Conservation (phyloP, 768 basidiomycete species). For the Xerocomellus intermedius region DNA sequence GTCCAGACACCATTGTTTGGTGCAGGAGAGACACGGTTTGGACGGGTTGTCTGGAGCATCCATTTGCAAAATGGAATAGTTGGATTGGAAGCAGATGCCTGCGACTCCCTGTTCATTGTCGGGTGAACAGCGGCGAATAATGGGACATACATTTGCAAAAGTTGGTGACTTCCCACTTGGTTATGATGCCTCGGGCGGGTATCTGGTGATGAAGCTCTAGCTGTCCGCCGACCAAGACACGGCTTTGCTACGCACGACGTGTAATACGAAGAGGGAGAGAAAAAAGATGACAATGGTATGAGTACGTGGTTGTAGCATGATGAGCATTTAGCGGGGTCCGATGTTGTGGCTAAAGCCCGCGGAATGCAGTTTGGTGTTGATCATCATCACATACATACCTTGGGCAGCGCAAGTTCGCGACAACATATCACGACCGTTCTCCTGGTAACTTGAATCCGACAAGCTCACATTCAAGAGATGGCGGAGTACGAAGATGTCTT, state of each 20-base stretch:
- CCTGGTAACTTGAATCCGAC: conserved; percentile 3
- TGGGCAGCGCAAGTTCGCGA: conserved; percentile 1
- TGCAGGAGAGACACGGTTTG: conserved; percentile 91
- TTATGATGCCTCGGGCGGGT: conserved; percentile 44
- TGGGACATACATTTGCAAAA: conserved; percentile 78
- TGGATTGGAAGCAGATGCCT: conserved; percentile 91
- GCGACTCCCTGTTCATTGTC: conserved; percentile 9
- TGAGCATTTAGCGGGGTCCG: neutral
- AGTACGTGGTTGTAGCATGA: conserved; percentile 19
- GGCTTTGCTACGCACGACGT: conserved; percentile 27
- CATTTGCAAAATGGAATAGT: conserved; percentile 82
- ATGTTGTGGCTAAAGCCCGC: conserved; percentile 18
- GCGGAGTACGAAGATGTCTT: conserved; percentile 90
- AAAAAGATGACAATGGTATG: conserved; percentile 13
- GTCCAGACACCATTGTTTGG: conserved; percentile 93
- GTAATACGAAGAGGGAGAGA: conserved; percentile 15
- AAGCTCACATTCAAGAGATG: conserved; percentile 44
- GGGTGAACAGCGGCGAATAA: neutral
- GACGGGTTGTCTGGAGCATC: conserved; percentile 78
- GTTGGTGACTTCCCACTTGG: conserved; percentile 87
- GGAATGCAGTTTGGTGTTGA: conserved; percentile 1
- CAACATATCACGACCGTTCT: conserved; percentile 4
- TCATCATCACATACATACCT: conserved; percentile 1
- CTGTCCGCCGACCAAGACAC: neutral
- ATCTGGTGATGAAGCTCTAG: conserved; percentile 31